A percentile compares a stretch with the other conserved stretches of the same genome.
These are phyloP conservation scores for Pseudoscleropodium purum DNA, from an alignment of 225 moss, liverwort and hornwort species.

Conservation along the genomic window DNA sequence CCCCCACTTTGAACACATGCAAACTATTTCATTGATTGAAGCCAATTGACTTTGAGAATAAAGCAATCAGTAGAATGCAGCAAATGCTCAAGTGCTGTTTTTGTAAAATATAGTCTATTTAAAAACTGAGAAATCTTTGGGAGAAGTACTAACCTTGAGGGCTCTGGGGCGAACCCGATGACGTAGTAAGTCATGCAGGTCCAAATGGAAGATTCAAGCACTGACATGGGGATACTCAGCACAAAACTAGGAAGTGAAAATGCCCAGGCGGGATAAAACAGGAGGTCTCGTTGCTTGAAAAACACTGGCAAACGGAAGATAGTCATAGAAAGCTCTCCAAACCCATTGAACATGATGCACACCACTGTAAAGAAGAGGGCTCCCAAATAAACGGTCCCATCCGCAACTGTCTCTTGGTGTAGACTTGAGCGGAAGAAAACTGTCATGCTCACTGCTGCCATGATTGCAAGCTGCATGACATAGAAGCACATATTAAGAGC, in stretches of 20 bases:
- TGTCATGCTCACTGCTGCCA: conserved; percentile 56
- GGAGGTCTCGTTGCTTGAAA: conserved; percentile 73
- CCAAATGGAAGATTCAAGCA: conserved; percentile 61
- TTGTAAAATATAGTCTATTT: neutral
- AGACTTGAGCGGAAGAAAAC: conserved; percentile 58
- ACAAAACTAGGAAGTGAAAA: conserved; percentile 69
- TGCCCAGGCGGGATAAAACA: conserved; percentile 76
- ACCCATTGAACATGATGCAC: conserved; percentile 77
- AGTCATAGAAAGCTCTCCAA: conserved; percentile 68
- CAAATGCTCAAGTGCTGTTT: neutral
- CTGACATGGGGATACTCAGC: conserved; percentile 61
- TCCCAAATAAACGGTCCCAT: conserved; percentile 59
- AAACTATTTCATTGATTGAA: neutral
- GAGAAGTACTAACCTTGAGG: conserved; percentile 31
- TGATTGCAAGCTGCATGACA: conserved; percentile 50
- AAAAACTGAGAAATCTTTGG: neutral
- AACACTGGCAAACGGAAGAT: conserved; percentile 74
- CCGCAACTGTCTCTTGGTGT: conserved; percentile 21
- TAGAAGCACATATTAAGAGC: neutral
- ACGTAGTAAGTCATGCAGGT: conserved; percentile 63
- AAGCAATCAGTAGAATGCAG: neutral
- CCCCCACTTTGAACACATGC: neutral
- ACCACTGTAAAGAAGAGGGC: conserved; percentile 71
- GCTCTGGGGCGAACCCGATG: conserved; percentile 61
- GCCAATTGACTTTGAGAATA: neutral